These are phyloP conservation scores for Lipomyces sp. DNA, from an alignment of 805 yeast genomes.

Conservation along the genomic window DNA sequence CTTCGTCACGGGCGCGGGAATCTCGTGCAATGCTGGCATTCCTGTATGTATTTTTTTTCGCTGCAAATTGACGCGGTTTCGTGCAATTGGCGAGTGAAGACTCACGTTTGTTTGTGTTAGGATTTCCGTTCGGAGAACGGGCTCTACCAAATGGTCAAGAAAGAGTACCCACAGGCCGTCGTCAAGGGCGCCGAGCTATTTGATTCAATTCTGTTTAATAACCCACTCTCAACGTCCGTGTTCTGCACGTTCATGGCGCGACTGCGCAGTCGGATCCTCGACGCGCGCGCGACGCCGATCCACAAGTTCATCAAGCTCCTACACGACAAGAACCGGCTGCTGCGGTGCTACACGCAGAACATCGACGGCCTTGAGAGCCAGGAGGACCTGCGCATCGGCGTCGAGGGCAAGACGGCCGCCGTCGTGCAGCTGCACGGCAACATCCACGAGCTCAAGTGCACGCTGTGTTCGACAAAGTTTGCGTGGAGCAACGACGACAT, in stretches of 20 bases:
- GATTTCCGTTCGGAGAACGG: conserved; percentile 87
- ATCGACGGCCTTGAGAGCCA: conserved; percentile 81
- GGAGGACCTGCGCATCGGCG: conserved; percentile 61
- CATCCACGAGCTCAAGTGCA: conserved; percentile 70
- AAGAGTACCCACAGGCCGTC: conserved; percentile 55
- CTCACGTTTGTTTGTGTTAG: conserved; percentile 4
- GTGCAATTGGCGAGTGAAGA: too few species aligned
- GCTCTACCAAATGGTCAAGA: conserved; percentile 68
- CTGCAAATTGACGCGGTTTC: too few species aligned
- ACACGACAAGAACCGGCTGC: conserved; percentile 59
- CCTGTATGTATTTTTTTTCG: conserved; percentile 48
- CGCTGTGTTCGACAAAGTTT: conserved; percentile 56
- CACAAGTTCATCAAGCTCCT: conserved; percentile 68
- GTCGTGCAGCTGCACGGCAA: conserved; percentile 93
- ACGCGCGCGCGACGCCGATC: conserved; percentile 78
- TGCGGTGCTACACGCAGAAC: conserved; percentile 91
- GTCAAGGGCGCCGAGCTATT: conserved; percentile 87
- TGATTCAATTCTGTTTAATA: conserved; percentile 77
- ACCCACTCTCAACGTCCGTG: conserved; percentile 59
- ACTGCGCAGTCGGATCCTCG: conserved; percentile 58
- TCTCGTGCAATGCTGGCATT: conserved; percentile 93
- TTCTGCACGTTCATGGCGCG: conserved; percentile 89
- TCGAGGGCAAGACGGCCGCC: conserved; percentile 54
- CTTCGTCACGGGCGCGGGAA: conserved; percentile 73
- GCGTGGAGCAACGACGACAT: conserved; percentile 60